These are phyloP conservation scores for Aspergillus bridgeri DNA, from an alignment of 495 filamentous ascomycete species.

Conservation along the genomic window DNA sequence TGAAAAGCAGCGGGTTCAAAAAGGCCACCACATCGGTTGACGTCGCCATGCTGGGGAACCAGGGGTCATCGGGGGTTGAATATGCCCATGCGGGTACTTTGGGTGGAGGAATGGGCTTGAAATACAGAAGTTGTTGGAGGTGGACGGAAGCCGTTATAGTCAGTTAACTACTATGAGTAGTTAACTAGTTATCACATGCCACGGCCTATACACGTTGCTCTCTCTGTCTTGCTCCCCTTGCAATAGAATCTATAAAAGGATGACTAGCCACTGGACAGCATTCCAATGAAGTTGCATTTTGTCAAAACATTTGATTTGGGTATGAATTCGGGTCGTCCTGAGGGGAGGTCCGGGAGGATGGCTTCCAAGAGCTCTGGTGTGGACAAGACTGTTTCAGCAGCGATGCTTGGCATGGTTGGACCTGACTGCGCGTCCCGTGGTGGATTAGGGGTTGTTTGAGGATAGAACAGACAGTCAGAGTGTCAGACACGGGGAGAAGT, in stretches of 20 bases:
- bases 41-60: no score
- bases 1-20: not conserved
- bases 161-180: no score
- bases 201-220: no score
- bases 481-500: no score
- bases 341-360: not conserved
- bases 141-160: not conserved
- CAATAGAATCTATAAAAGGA: no score
- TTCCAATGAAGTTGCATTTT: no score
- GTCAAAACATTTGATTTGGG: no score
- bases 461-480: not conserved
- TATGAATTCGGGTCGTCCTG: no score
- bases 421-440: not conserved
- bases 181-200: no score
- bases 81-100: not conserved
- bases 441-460: not conserved
- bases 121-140: not conserved
- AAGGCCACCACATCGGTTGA: not conserved
- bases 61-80: no score
- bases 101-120: not conserved
- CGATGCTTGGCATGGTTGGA: not conserved
- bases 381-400: not conserved
- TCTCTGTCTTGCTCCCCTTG: no score
- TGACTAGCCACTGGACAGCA: no score
- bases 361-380: not conserved